Evolutionary conservation across 345 rosid genomes (phyloP), one percentile per base, ranked within the genome.

Genomic region (Passiflora organensis): DNA sequence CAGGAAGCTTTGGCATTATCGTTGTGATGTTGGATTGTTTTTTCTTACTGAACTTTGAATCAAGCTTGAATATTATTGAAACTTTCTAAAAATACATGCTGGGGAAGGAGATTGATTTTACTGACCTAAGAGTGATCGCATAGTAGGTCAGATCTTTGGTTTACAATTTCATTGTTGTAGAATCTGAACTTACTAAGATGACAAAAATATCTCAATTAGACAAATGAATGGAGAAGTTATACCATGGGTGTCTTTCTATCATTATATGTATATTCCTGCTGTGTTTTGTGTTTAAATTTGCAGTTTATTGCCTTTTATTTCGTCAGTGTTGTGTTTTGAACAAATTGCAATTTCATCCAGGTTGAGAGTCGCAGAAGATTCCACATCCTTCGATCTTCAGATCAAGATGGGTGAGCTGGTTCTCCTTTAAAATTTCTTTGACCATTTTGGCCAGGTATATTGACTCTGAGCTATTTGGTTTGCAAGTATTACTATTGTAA

Each of bases 381-480:
- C 54, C 91, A 62, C 43, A 77, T 93, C 51, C 70, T 81, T 67
- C 77, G 66, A 67, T 79, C 87, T 56, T 80, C 91, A 91, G 87
- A 93, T 75, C 96, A 89, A 77, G 99, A 93, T 75, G 99, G 96
- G 99, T 89, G 68, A 77, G 99, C 64, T 55, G 57, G 62, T 28
- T 61, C 50, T 39, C 60, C 32, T 48, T 44, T 62, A 11, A n/a
- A 16, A 28, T 6, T n/a, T 3, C 46, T 53, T 25, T 41, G 16
- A 48, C 15, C 9, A 13, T 14, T 21, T 10, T 53, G 10, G 6
- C 18, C 43, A 19, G 21, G 6, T 4, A 17, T 10, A 42, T 48
- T 4, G 45, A 22, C 14, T 6, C 23, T 10, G 39, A n/a, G n/a
- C n/a, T n/a, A 50, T 34, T 17, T 54, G 14, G 34, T 51, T 50